These are phyloP conservation scores for Blepharisma japonicum DNA, from an alignment of 73 alveolate species.

Conservation along the genomic window DNA sequence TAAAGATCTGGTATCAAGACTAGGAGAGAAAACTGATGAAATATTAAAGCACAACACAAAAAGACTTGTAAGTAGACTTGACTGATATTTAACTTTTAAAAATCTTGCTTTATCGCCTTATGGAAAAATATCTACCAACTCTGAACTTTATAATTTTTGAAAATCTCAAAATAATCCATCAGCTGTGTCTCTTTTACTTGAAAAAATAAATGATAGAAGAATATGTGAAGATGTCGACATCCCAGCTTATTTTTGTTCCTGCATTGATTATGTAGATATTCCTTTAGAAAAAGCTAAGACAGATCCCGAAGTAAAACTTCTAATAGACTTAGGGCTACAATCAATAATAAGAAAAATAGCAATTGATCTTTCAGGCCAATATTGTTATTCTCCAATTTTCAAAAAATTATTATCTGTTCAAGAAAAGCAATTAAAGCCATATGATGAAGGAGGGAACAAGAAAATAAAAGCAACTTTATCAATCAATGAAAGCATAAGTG, in stretches of 20 bases:
- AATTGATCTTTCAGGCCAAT: no score
- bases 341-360: no score
- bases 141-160: neutral
- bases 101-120: neutral
- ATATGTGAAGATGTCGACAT: slow-evolving; percentile 1
- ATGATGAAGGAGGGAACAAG: no score
- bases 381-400: no score
- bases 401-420: no score
- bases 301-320: no score
- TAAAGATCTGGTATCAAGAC: neutral
- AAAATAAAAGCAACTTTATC: no score
- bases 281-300: neutral
- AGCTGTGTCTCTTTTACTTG: neutral
- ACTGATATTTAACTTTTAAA: slow-evolving; percentile 8
- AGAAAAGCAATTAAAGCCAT: no score
- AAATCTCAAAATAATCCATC: neutral
- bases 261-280: neutral
- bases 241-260: slow-evolving; percentile 5
- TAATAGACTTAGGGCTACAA: no score
- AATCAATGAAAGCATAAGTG: no score
- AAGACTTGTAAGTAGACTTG: slow-evolving; percentile 10
- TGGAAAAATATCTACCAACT: neutral
- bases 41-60: neutral
- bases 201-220: neutral
- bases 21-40: slow-evolving; percentile 8